Base-by-base conservation (phyloP, 169 alveolate species). In the Toxoplasma gondii region DNA sequence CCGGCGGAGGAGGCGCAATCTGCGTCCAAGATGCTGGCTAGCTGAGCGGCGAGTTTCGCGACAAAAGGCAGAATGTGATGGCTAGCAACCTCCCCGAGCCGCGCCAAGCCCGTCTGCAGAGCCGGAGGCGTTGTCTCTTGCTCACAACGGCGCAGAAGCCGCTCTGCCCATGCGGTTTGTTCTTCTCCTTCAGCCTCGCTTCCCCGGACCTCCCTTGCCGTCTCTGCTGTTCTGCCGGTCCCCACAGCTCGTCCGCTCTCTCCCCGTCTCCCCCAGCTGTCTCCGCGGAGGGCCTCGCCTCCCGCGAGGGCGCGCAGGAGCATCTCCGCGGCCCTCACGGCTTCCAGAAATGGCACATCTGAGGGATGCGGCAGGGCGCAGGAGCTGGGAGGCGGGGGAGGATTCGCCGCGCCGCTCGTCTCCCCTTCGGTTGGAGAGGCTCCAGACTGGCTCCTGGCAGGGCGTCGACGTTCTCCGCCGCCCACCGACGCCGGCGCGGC, bases 301-400 rank as follows among this genome's bases (percentile, higher is more conserved):
- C 74, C 74, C 34, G 74, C 7, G 24, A 64, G 9, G n/a, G n/a
- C 74, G 74, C 74, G 67, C 31, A 38, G 64, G 7, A 82, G 90
- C 53, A 82, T 9, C 34, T 82, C 67, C 38, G 90, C 64, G 17
- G 90, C 53, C 27, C 41, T 38, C 64, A 82, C 90, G 36, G 90
- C 90, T 49, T 82, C 90, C 38, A 82, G 53, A 24, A 82, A 82
- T 4, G 90, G 90, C 1, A 82, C 31, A 38, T 82, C 90, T 38
- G 67, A 22, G 41, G 90, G 90, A 36, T 82, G 90, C 5, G 90
- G 12, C n/a, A 64, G 5, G n/a, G 34, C 74, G 58, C 4, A 49
- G n/a, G n/a, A n/a, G n/a, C n/a, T n/a, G n/a, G 58, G 22, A 49
- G 22, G 58, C 58, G 58, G 12, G 22, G 58, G 58, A 7, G 58